Conservation (phyloP, 495 filamentous ascomycete genomes). For the Podospora australis region DNA sequence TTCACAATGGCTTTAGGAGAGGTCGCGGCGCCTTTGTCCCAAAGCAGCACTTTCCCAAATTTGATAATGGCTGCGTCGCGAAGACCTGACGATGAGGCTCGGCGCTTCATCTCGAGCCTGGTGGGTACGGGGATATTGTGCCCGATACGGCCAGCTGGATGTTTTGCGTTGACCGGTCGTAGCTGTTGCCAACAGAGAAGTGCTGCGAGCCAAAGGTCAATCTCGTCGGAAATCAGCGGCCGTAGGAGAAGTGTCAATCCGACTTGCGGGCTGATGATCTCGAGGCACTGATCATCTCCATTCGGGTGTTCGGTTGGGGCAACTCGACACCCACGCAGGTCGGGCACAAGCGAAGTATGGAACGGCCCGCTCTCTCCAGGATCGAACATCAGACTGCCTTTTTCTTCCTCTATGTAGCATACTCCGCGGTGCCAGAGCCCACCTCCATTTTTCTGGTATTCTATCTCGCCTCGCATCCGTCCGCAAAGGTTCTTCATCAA, state of each 20-base stretch:
- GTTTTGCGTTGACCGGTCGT: constrained; percentile 45
- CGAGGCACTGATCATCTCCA: constrained; percentile 64
- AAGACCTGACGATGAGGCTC: constrained; percentile 51
- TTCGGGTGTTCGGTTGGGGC: constrained; percentile 58
- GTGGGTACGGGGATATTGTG: constrained; percentile 17
- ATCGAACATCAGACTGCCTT: constrained; percentile 58
- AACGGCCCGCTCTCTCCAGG: constrained; percentile 44
- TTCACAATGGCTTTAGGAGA: constrained; percentile 48
- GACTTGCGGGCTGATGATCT: constrained; percentile 65
- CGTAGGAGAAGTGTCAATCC: constrained; percentile 67
- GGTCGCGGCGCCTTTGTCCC: constrained; percentile 62
- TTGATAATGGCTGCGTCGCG: constrained; percentile 92
- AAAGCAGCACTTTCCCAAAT: constrained; percentile 86
- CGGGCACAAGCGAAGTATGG: constrained; percentile 55
- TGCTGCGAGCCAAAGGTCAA: constrained; percentile 88
- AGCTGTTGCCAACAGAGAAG: constrained; percentile 92
- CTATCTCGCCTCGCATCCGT: constrained; percentile 61
- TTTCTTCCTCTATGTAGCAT: constrained; percentile 62
- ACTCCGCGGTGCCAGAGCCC: constrained; percentile 55
- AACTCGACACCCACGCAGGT: constrained; percentile 82
- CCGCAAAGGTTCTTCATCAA: constrained; percentile 65
- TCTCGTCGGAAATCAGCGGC: constrained; percentile 66
- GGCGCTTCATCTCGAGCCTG: constrained; percentile 60
- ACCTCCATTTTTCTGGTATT: constrained; percentile 51
- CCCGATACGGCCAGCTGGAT: constrained; percentile 17